Conservation (phyloP, 2,329 filamentous ascomycete genomes). For the Microdochium trichocladiopsis region DNA sequence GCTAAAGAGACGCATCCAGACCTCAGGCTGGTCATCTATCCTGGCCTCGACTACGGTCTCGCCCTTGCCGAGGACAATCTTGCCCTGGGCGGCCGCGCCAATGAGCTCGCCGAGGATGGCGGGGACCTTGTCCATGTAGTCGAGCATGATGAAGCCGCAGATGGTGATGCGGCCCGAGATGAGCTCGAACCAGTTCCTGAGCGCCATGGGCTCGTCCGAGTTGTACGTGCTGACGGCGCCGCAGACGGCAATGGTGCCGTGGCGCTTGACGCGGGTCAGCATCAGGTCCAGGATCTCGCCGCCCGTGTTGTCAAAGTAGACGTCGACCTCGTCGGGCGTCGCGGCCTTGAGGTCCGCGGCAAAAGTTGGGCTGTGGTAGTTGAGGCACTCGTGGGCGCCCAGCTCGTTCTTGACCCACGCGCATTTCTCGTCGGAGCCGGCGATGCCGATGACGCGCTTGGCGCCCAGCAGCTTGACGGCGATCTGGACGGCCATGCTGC, state of each 20-base stretch:
- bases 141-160: conserved; percentile 34
- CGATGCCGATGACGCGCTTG: conserved; percentile 52
- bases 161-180: conserved; percentile 31
- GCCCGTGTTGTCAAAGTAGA: conserved; percentile 45
- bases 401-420: conserved; percentile 37
- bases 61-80: conserved; percentile 11
- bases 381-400: conserved; percentile 45
- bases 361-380: conserved; percentile 44
- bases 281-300: conserved; percentile 38
- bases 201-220: conserved; percentile 15
- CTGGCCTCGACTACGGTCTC: conserved; percentile 17
- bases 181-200: conserved; percentile 36
- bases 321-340: conserved; percentile 40
- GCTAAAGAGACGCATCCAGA: conserved; percentile 18
- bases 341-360: conserved; percentile 34
- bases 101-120: conserved; percentile 14
- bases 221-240: conserved; percentile 36
- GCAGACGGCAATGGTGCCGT: conserved; percentile 32
- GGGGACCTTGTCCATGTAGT: conserved; percentile 22
- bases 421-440: conserved; percentile 61
- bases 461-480: conserved; percentile 61
- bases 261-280: conserved; percentile 30
- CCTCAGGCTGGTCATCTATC: conserved; percentile 18
- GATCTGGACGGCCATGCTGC: conserved; percentile 70
- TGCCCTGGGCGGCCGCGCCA: conserved; percentile 13